phyloP scores from a whole-genome alignment of 2,329 filamentous ascomycete species.

The Purpureocillium lavendulum region DNA sequence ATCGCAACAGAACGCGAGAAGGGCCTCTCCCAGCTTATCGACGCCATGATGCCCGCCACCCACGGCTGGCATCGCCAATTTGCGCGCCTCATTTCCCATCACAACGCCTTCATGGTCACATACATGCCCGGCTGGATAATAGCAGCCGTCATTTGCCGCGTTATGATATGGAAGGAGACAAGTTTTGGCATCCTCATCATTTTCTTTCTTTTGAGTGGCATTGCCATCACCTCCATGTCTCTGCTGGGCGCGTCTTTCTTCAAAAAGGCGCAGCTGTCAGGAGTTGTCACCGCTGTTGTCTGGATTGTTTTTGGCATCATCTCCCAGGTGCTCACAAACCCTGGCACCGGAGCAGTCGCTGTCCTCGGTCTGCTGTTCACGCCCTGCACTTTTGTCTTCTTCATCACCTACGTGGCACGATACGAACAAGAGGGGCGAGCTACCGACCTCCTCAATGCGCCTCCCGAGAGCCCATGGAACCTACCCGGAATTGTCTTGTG shows the following conservation, averaged over 20 bases:
- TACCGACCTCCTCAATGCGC: slow-evolving; percentile 49
- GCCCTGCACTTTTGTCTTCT: slow-evolving; percentile 76
- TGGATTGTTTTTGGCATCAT: slow-evolving; percentile 67
- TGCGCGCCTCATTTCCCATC: slow-evolving; percentile 44
- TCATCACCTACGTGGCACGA: slow-evolving; percentile 61
- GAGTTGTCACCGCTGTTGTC: slow-evolving; percentile 63
- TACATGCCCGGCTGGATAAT: slow-evolving; percentile 38
- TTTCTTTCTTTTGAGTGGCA: slow-evolving; percentile 63
- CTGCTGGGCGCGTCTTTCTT: slow-evolving; percentile 72
- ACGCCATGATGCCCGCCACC: slow-evolving; percentile 64
- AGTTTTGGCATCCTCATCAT: slow-evolving; percentile 55
- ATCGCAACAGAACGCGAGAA: slow-evolving; percentile 62
- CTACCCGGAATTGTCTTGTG: slow-evolving; percentile 65
- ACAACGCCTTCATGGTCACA: slow-evolving; percentile 59
- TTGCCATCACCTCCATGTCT: slow-evolving; percentile 66
- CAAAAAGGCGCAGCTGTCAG: slow-evolving; percentile 71
- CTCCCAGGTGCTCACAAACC: slow-evolving; percentile 60
- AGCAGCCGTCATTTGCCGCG: slow-evolving; percentile 28
- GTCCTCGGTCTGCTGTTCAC: slow-evolving; percentile 69
- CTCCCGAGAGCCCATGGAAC: slow-evolving; percentile 54
- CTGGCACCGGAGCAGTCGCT: slow-evolving; percentile 51
- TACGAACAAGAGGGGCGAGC: slow-evolving; percentile 55
- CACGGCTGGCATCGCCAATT: slow-evolving; percentile 36
- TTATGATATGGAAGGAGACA: slow-evolving; percentile 30
- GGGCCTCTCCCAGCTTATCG: slow-evolving; percentile 65